Conservation (phyloP, 306 rosid genomes). For the Crotalaria pallida region DNA sequence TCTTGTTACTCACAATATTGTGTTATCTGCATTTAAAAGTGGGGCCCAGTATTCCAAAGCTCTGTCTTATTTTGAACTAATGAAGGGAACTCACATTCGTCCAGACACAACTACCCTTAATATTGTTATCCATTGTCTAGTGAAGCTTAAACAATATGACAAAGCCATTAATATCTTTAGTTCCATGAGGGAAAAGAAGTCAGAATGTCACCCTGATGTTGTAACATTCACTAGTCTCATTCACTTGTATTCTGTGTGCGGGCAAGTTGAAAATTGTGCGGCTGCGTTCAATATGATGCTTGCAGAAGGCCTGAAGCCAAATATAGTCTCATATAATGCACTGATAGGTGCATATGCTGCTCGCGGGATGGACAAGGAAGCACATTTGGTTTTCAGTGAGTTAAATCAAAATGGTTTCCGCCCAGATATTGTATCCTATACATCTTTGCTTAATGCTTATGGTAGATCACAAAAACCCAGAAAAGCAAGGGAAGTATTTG, state of each 20-base stretch:
- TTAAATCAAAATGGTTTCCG: constrained; percentile 56
- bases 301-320: constrained; percentile 85
- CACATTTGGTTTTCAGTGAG: constrained; percentile 55
- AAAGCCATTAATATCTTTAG: constrained; percentile 65
- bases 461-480: constrained; percentile 78
- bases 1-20: constrained; percentile 92
- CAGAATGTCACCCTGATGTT: constrained; percentile 77
- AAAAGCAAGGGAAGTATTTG: constrained; percentile 64
- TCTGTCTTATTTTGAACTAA: constrained; percentile 84
- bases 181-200: constrained; percentile 76
- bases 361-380: constrained; percentile 67
- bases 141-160: constrained; percentile 64
- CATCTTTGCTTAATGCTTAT: constrained; percentile 83
- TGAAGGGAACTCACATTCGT: constrained; percentile 82
- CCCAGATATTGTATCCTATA: constrained; percentile 88
- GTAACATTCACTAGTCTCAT: constrained; percentile 88
- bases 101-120: constrained; percentile 79
- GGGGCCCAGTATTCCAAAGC: constrained; percentile 91
- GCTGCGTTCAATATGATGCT: constrained; percentile 69
- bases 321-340: constrained; percentile 68
- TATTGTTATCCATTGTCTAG: constrained; percentile 79
- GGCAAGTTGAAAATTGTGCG: constrained; percentile 71
- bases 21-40: constrained; percentile 78
- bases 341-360: constrained; percentile 88
- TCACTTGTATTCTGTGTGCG: constrained; percentile 70